Evolutionary conservation across 306 rosid genomes (phyloP).

Genomic region (Quercus ilex): DNA sequence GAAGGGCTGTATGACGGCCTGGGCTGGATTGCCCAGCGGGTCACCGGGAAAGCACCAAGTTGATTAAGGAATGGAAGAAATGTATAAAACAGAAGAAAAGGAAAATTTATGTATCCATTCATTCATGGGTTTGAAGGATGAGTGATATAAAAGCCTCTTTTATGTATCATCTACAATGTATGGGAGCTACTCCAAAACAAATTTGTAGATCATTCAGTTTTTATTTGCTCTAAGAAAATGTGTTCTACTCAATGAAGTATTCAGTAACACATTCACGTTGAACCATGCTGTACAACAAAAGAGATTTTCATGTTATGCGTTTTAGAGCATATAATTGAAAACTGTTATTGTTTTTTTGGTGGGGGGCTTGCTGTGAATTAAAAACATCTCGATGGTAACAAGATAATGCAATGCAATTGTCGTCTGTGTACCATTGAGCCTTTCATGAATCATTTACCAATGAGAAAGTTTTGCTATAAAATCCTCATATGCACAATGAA

Average conservation of each 20-base stretch:
- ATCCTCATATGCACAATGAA: constrained; percentile 49
- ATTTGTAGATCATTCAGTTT: constrained; percentile 40
- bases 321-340: background rate
- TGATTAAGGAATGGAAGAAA: constrained; percentile 19
- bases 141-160: constrained; percentile 25
- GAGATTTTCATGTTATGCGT: background rate
- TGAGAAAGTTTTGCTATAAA: constrained; percentile 26
- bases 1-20: constrained; percentile 93
- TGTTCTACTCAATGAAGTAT: background rate
- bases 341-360: too few relatives aligned
- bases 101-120: constrained; percentile 30
- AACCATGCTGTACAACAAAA: background rate
- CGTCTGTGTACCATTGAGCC: constrained; percentile 13
- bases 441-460: constrained; percentile 27
- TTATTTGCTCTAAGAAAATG: constrained; percentile 20
- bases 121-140: constrained; percentile 27
- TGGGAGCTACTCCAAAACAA: constrained; percentile 24
- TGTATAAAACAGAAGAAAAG: background rate
- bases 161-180: constrained; percentile 41
- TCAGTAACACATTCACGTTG: background rate
- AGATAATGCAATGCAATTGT: background rate
- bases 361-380: too few relatives aligned
- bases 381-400: too few relatives aligned
- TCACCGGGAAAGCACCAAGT: constrained; percentile 69
- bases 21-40: constrained; percentile 89